Evolutionary conservation across 192 early-diverging fungal genomes (phyloP), one percentile per base, ranked within the genome.

Genomic region (Borealophlyctis nickersoniae): DNA sequence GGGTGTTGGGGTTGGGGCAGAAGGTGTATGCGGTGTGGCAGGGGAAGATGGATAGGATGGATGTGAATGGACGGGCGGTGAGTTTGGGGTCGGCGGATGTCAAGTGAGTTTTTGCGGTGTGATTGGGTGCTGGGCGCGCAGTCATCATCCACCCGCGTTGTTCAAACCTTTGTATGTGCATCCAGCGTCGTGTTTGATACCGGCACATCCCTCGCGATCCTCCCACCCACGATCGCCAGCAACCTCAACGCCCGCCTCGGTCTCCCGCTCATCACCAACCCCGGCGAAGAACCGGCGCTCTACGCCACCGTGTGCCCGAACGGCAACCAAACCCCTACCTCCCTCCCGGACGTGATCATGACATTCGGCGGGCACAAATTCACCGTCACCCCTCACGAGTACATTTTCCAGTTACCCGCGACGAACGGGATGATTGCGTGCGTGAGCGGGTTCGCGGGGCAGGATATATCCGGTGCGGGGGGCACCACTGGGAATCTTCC

Each of bases 111-210:
- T n/a, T n/a, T n/a, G n/a, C n/a, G n/a, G n/a, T n/a, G n/a, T n/a
- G n/a, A n/a, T n/a, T n/a, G n/a, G n/a, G n/a, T n/a, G n/a, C n/a
- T n/a, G n/a, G n/a, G n/a, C n/a, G n/a, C n/a, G n/a, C n/a, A n/a
- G n/a, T n/a, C n/a, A n/a, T n/a, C n/a, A n/a, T n/a, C n/a, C n/a
- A n/a, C n/a, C n/a, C n/a, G n/a, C n/a, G n/a, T n/a, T n/a, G n/a
- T n/a, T n/a, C n/a, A n/a, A n/a, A n/a, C n/a, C n/a, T n/a, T n/a
- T n/a, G 28, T 13, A 34, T 19, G 7, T 30, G n/a, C 32, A 22
- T n/a, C 16, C 13, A 27, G 57, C 51, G 65, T 58, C 58, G 65
- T 72, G 31, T 69, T 64, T 52, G 74, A 76, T 63, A 76, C 74
- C 22, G 74, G 74, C 16, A 72, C 74, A 14, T 67, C 70, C 0